These are phyloP conservation scores for Physcia stellaris DNA, from an alignment of 495 filamentous ascomycete genomes.

Conservation along the genomic window DNA sequence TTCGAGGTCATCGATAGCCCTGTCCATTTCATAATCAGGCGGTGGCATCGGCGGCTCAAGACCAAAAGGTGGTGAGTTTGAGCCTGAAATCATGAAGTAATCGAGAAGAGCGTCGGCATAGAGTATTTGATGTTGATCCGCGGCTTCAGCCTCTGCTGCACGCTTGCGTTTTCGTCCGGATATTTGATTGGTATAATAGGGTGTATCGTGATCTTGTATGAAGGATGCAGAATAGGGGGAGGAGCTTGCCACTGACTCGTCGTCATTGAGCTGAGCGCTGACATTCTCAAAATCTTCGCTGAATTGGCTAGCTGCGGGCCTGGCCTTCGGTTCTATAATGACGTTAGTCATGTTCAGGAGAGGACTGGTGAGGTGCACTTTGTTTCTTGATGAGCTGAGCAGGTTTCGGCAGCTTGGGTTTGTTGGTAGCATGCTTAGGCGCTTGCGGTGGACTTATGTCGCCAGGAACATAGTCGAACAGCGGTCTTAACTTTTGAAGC, in stretches of 20 bases:
- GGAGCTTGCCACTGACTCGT: constrained; percentile 68
- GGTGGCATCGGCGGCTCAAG: constrained; percentile 64
- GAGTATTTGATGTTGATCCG: constrained; percentile 70
- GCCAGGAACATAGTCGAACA: constrained; percentile 81
- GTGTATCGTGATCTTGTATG: constrained; percentile 65
- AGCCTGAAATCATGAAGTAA: constrained; percentile 77
- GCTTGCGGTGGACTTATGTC: constrained; percentile 83
- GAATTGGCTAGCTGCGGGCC: constrained; percentile 14
- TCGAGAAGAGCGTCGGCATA: constrained; percentile 88
- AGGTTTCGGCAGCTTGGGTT: constrained; percentile 48
- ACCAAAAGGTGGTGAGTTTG: constrained; percentile 47
- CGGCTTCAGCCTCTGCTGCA: constrained; percentile 38
- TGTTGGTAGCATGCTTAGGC: constrained; percentile 76
- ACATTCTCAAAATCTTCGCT: constrained; percentile 42
- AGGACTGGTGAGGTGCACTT: constrained; percentile 6
- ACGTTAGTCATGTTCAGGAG: constrained; percentile 3
- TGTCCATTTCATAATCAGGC: constrained; percentile 69
- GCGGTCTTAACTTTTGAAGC: constrained; percentile 63
- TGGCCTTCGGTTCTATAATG: constrained; percentile 12
- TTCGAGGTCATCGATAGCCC: constrained; percentile 73
- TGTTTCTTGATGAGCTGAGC: constrained; percentile 28
- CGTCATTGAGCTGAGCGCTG: constrained; percentile 50
- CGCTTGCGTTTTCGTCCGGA: constrained; percentile 70
- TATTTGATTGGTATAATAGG: constrained; percentile 50
- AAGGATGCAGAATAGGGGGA: constrained; percentile 71